Evolutionary conservation across 176 grass and related monocot species (phyloP).

Genomic region (Juncus effusus): DNA sequence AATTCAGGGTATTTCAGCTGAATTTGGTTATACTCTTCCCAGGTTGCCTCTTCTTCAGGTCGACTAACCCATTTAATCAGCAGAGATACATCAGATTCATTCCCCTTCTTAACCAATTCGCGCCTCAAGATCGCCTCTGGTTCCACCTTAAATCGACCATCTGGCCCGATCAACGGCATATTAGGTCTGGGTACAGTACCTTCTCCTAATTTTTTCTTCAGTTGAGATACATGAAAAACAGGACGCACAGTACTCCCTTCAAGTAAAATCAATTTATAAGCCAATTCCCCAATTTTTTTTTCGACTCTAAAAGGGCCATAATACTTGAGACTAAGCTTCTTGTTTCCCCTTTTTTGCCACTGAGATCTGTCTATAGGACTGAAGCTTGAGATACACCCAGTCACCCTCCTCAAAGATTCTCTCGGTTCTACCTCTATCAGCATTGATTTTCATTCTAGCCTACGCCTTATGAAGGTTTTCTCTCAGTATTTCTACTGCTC

Average conservation of each 20-base stretch:
- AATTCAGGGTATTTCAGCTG: background rate
- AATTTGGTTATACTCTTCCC: background rate
- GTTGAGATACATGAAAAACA: background rate
- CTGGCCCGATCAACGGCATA: background rate
- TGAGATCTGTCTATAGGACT: no score
- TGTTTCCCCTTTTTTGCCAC: no score
- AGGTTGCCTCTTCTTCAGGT: background rate
- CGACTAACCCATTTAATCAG: background rate
- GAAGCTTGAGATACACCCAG: no score
- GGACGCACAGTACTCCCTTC: background rate
- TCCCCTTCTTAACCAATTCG: background rate
- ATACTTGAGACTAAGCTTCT: no score
- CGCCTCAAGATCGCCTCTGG: background rate
- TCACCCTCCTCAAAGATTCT: no score
- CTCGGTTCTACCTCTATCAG: no score
- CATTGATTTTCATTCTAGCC: no score
- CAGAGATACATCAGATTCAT: background rate
- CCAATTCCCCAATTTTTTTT: no score
- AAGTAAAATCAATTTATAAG: no score
- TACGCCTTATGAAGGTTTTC: no score
- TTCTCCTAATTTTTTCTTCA: background rate
- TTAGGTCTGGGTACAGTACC: background rate
- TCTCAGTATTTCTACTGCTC: no score
- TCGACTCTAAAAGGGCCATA: no score
- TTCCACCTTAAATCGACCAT: background rate